Evolutionary conservation across 495 filamentous ascomycete species (phyloP).

Genomic region (Entonaema liquescens): DNA sequence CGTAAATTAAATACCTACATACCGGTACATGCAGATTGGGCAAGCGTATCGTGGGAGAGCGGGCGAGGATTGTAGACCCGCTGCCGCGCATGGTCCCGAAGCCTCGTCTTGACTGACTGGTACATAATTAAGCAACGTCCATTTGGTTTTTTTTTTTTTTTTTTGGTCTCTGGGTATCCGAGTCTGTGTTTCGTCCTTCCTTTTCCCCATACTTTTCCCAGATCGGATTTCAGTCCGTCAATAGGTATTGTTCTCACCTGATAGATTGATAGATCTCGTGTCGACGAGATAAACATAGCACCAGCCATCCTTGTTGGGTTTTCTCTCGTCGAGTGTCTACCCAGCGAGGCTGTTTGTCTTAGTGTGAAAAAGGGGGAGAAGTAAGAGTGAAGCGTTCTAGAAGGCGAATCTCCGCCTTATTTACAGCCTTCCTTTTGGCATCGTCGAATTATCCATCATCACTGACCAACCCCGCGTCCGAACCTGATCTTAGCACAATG

Average conservation of each 20-base stretch:
- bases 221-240: constrained; percentile 39
- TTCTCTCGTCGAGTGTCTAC: constrained; percentile 24
- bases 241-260: constrained; percentile 37
- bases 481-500: constrained; percentile 36
- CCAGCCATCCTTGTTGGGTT: constrained; percentile 37
- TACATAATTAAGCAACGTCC: constrained; percentile 46
- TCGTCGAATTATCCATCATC: constrained; percentile 14
- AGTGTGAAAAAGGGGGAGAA: constrained; percentile 30
- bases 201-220: constrained; percentile 38
- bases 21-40: constrained; percentile 41
- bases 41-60: constrained; percentile 38
- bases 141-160: constrained; percentile 35
- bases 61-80: constrained; percentile 41
- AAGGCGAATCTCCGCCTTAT: constrained; percentile 30
- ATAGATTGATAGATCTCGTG: constrained; percentile 30
- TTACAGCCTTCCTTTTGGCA: constrained; percentile 15
- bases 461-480: constrained; percentile 21
- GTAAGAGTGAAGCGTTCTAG: constrained; percentile 26
- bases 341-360: constrained; percentile 37
- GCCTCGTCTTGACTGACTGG: constrained; percentile 49
- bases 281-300: constrained; percentile 36
- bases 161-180: constrained; percentile 34
- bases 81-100: constrained; percentile 46
- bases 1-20: constrained; percentile 43
- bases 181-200: constrained; percentile 38